Evolutionary conservation across 352 stramenopile species (phyloP), one percentile per base, ranked within the genome.

Genomic region (Pythium guiyangense): DNA sequence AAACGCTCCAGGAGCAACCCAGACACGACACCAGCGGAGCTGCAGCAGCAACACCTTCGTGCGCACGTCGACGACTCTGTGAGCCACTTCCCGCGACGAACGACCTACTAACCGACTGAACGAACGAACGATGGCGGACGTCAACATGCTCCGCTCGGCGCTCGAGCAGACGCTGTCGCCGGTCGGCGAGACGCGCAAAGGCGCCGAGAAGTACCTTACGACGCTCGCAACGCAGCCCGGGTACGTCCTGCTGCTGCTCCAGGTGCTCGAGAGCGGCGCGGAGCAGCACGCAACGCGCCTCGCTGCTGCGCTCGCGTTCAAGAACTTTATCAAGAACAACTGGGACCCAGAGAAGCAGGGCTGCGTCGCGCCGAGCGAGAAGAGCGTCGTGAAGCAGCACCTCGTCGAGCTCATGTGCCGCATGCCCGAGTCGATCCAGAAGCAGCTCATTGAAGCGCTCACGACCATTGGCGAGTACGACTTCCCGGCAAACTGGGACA

Each of bases 361-460:
- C n/a, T 80, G 71, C 57, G 67, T 98, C n/a, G 62, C 71, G 18
- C 47, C 72, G 39, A 64, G 69, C 6, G 97, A 99, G 72, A 97
- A 97, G 46, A 71, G 74, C 17, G 64, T 97, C 26, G 97, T 99
- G 56, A 99, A 99, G 80, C 83, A 86, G 53, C 87, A 99, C 71
- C 77, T 99, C n/a, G 96, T 99, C 27, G 88, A 98, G 42, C 87
- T 99, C 58, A 99, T 99, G 96, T 99, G 93, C 64, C 92, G 86
- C 35, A 95, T 97, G 67, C 96, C 96, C 49, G 77, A 94, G 61
- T 73, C 66, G 52, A 82, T 99, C 59, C 92, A 98, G 75, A 83
- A 90, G 49, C 97, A 99, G 72, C 90, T 99, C 56, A 96, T 93
- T 35, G 97, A 99, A 67, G 86, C 95, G 47, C 94, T 99, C 52